A percentile compares a stretch with the other conserved stretches of the same genome.
phyloP scores from a whole-genome alignment of 2,329 filamentous ascomycete genomes.

The Emergomyces africanus region DNA sequence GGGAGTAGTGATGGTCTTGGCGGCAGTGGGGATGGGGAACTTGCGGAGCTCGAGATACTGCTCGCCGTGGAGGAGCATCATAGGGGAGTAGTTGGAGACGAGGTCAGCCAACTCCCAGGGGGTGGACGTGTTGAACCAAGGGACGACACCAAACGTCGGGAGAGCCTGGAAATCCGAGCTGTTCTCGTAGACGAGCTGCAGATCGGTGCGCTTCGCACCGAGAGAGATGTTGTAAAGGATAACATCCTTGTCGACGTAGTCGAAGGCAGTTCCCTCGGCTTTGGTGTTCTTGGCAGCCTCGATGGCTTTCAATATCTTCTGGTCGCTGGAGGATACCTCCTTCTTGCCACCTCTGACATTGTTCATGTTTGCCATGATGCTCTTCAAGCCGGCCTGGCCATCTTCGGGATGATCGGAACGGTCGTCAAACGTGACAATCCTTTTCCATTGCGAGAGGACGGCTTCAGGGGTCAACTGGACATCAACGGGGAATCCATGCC shows the following conservation, averaged over 20 bases:
- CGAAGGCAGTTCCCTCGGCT: constrained; percentile 61
- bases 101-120: constrained; percentile 72
- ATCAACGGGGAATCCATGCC: constrained; percentile 83
- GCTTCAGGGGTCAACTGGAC: constrained; percentile 72
- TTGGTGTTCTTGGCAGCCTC: constrained; percentile 60
- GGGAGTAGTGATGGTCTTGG: constrained; percentile 59
- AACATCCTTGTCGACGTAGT: constrained; percentile 72
- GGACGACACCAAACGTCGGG: constrained; percentile 92
- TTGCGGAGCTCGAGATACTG: constrained; percentile 93
- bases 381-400: constrained; percentile 61
- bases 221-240: constrained; percentile 95
- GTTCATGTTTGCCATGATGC: constrained; percentile 71
- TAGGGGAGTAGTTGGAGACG: constrained; percentile 90
- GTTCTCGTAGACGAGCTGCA: constrained; percentile 82
- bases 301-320: constrained; percentile 62
- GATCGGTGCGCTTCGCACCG: constrained; percentile 79
- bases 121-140: constrained; percentile 72
- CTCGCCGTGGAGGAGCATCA: constrained; percentile 98
- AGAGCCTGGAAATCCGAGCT: constrained; percentile 84
- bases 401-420: constrained; percentile 78
- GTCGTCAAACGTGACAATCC: constrained; percentile 78
- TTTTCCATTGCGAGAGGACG: constrained; percentile 60
- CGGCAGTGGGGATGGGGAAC: constrained; percentile 80
- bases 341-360: constrained; percentile 50
- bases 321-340: constrained; percentile 34